These are phyloP conservation scores for Cladophialophora bantiana DNA, from an alignment of 2,329 filamentous ascomycete species.

Conservation along the genomic window DNA sequence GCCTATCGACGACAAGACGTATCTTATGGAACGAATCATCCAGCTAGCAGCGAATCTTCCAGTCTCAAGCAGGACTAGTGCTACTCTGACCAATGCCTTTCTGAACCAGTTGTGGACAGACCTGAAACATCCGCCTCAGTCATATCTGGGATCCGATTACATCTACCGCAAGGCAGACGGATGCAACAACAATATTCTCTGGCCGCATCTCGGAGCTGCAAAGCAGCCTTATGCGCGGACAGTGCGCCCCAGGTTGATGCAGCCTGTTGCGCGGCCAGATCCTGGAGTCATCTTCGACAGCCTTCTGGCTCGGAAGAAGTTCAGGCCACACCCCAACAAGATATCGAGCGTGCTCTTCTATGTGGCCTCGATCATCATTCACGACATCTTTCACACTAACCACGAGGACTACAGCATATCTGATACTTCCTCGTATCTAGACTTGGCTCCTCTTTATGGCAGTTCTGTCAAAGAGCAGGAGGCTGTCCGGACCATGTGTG, in stretches of 20 bases:
- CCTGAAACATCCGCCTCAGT: slow-evolving; percentile 62
- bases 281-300: slow-evolving; percentile 72
- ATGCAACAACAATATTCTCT: slow-evolving; percentile 62
- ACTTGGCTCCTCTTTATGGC: slow-evolving; percentile 76
- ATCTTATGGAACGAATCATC: slow-evolving; percentile 66
- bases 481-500: slow-evolving; percentile 66
- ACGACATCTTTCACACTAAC: slow-evolving; percentile 71
- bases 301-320: slow-evolving; percentile 67
- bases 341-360: slow-evolving; percentile 80
- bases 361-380: slow-evolving; percentile 72
- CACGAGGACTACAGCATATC: slow-evolving; percentile 68
- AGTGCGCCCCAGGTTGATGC: slow-evolving; percentile 64
- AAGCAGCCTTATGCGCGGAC: slow-evolving; percentile 73
- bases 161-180: slow-evolving; percentile 49
- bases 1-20: slow-evolving; percentile 66
- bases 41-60: slow-evolving; percentile 51
- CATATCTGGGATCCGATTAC: slow-evolving; percentile 49
- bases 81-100: slow-evolving; percentile 57
- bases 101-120: slow-evolving; percentile 62
- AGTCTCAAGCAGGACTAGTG: slow-evolving; percentile 45
- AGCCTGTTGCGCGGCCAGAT: slow-evolving; percentile 68
- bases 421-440: slow-evolving; percentile 75
- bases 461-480: slow-evolving; percentile 69
- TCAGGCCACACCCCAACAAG: slow-evolving; percentile 71
- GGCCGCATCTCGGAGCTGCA: slow-evolving; percentile 69